phyloP scores from a whole-genome alignment of 306 rosid genomes.

The Elaeagnus macrophylla region DNA sequence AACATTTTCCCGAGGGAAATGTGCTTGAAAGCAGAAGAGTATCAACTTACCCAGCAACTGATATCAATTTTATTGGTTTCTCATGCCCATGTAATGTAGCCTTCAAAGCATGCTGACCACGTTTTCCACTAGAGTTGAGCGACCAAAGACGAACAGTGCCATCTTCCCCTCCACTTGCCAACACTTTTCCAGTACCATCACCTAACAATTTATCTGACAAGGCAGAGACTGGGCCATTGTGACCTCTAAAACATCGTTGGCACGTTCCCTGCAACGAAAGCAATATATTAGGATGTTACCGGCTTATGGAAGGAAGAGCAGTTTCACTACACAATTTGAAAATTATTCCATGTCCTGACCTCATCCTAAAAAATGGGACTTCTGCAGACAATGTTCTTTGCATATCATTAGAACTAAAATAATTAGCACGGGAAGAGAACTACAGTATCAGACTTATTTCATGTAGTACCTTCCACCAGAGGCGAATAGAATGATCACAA shows the following conservation, averaged over 20 bases:
- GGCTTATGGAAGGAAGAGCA: slow-evolving; percentile 4
- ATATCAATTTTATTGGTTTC: slow-evolving; percentile 52
- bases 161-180: slow-evolving; percentile 97
- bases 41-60: slow-evolving; percentile 69
- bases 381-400: no score
- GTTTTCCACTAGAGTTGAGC: slow-evolving; percentile 50
- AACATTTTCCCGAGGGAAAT: not conserved
- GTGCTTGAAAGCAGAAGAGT: slow-evolving; percentile 1
- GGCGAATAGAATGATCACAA: slow-evolving; percentile 67
- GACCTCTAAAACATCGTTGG: slow-evolving; percentile 67
- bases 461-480: slow-evolving; percentile 73
- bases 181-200: slow-evolving; percentile 46
- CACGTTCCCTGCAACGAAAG: slow-evolving; percentile 39
- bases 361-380: no score
- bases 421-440: not conserved
- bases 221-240: slow-evolving; percentile 67
- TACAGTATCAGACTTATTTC: slow-evolving; percentile 2
- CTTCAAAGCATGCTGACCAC: slow-evolving; percentile 57
- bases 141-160: slow-evolving; percentile 89
- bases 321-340: not conserved
- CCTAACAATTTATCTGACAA: slow-evolving; percentile 71
- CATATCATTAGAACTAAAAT: no score
- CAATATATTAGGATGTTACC: slow-evolving; percentile 9
- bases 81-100: slow-evolving; percentile 79
- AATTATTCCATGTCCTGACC: not conserved